phyloP scores from a whole-genome alignment of 2,329 filamentous ascomycete genomes.

The Hortaea sp. region DNA sequence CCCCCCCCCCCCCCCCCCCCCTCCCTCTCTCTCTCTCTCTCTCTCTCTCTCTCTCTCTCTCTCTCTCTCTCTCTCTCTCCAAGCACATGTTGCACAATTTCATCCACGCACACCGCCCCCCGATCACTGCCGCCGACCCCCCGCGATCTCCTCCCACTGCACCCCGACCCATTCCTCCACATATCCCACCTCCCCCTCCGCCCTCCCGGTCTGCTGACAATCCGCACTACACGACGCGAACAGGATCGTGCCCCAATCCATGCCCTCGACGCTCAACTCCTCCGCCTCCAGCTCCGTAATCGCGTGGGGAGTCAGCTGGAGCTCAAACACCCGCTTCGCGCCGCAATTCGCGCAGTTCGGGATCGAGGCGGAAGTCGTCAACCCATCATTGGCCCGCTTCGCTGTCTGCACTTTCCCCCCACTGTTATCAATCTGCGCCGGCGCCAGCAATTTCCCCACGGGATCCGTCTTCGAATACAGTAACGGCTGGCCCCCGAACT shows the following conservation, averaged over 20 bases:
- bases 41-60: no score
- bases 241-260: conserved; percentile 97
- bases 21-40: no score
- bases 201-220: conserved; percentile 53
- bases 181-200: conserved; percentile 60
- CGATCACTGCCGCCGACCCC: conserved; percentile 2
- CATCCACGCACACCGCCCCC: no score
- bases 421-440: conserved; percentile 17
- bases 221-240: conserved; percentile 75
- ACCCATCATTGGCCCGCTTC: conserved; percentile 8
- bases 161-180: conserved; percentile 95
- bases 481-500: conserved; percentile 43
- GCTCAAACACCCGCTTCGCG: conserved; percentile 68
- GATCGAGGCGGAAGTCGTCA: conserved; percentile 39
- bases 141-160: conserved; percentile 76
- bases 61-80: no score
- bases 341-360: conserved; percentile 72
- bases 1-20: no score
- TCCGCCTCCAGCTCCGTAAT: conserved; percentile 78
- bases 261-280: conserved; percentile 61
- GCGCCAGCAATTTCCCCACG: conserved; percentile 55
- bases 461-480: conserved; percentile 71
- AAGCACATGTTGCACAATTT: conserved; percentile 18
- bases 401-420: conserved; percentile 9
- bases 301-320: conserved; percentile 83